phyloP scores from a whole-genome alignment of 2,329 filamentous ascomycete species.

The Aspergillus tubingensis region DNA sequence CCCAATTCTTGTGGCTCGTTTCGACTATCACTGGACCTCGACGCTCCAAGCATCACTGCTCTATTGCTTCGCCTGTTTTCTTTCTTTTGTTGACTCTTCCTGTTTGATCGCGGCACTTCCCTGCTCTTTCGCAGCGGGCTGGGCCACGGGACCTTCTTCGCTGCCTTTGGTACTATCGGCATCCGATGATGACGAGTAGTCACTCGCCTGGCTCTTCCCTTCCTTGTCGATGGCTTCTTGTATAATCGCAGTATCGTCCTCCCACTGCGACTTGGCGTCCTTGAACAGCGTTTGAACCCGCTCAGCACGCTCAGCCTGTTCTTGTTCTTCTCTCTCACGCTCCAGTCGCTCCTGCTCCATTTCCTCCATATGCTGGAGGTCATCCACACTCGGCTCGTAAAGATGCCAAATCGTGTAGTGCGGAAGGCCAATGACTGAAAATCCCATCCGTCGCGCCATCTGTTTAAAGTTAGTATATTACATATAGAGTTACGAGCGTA shows the following conservation, averaged over 20 bases:
- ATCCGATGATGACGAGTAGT: constrained; percentile 1
- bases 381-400: constrained; percentile 97
- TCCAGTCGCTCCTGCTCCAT: constrained; percentile 87
- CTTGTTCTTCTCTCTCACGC: constrained; percentile 77
- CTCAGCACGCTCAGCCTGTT: constrained; percentile 70
- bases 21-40: background rate
- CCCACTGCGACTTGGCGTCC: constrained; percentile 77
- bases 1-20: background rate
- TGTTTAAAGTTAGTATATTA: constrained; percentile 41
- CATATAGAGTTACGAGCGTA: background rate
- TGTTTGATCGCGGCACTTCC: background rate
- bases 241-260: constrained; percentile 82
- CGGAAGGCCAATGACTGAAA: constrained; percentile 89
- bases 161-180: constrained; percentile 20
- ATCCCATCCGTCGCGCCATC: constrained; percentile 98
- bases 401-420: constrained; percentile 99
- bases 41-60: background rate
- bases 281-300: constrained; percentile 81
- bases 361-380: constrained; percentile 96
- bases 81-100: background rate
- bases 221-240: constrained; percentile 66
- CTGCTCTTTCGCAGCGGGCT: constrained; percentile 19
- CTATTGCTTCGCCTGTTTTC: constrained; percentile 7
- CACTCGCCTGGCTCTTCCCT: constrained; percentile 36
- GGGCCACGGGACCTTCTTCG: constrained; percentile 26